Percentiles rank a stretch among this genome's conserved stretches.
These are phyloP conservation scores for Candida montana DNA, from an alignment of 805 yeast genomes.

Conservation along the genomic window DNA sequence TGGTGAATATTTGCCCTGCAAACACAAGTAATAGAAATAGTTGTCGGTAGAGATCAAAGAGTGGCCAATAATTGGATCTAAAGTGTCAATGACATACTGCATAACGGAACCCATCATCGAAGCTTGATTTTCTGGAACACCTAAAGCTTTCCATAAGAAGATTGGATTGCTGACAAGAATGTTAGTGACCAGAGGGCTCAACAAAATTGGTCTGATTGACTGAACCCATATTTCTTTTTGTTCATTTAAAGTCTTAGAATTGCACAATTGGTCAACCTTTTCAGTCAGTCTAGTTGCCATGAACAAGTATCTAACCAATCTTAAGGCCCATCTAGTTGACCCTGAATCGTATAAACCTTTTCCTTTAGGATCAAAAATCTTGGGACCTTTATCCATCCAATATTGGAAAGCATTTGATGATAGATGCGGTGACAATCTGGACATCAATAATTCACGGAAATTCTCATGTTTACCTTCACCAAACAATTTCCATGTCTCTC, in stretches of 20 bases:
- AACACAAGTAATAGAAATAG: slow-evolving; percentile 69
- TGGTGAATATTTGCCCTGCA: slow-evolving; percentile 54
- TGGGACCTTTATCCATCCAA: slow-evolving; percentile 63
- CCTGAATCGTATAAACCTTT: slow-evolving; percentile 76
- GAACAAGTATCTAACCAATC: slow-evolving; percentile 60
- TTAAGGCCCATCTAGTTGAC: slow-evolving; percentile 79
- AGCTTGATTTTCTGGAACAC: slow-evolving; percentile 86
- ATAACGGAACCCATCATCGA: slow-evolving; percentile 72
- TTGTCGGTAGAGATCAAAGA: slow-evolving; percentile 65
- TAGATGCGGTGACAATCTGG: slow-evolving; percentile 59
- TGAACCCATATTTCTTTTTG: slow-evolving; percentile 62
- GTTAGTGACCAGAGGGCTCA: slow-evolving; percentile 64
- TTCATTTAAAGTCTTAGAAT: slow-evolving; percentile 51
- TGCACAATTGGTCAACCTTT: slow-evolving; percentile 51
- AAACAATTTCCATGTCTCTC: slow-evolving; percentile 68
- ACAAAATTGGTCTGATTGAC: slow-evolving; percentile 60
- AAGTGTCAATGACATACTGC: slow-evolving; percentile 68
- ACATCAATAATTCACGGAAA: slow-evolving; percentile 46
- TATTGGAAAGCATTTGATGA: slow-evolving; percentile 79
- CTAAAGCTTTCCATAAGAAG: slow-evolving; percentile 84
- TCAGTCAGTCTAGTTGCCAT: slow-evolving; percentile 45
- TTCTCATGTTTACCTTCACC: slow-evolving; percentile 65
- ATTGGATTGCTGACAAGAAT: slow-evolving; percentile 73
- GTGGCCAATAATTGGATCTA: slow-evolving; percentile 66
- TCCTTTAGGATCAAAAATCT: slow-evolving; percentile 49